phyloP scores from a whole-genome alignment of 2,329 filamentous ascomycete genomes.

The Aspergillus nomiae region DNA sequence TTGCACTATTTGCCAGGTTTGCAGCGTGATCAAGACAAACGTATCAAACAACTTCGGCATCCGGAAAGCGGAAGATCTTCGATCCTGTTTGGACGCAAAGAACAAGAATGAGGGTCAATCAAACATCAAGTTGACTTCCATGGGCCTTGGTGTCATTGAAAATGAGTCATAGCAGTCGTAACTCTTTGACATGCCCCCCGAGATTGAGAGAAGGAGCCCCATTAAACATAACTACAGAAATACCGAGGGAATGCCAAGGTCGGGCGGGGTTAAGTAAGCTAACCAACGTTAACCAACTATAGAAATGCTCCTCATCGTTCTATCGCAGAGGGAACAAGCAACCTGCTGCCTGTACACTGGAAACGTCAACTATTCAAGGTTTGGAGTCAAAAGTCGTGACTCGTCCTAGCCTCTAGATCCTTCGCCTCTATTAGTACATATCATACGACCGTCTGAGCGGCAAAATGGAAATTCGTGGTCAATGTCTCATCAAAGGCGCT shows the following conservation, averaged over 20 bases:
- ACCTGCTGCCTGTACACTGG: not conserved
- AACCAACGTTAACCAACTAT: not conserved
- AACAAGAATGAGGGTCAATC: not conserved
- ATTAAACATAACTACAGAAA: not conserved
- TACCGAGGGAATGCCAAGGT: not conserved
- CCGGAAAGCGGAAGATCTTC: not conserved
- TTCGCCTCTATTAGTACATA: too few species aligned
- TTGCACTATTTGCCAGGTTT: not conserved
- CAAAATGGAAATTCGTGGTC: conserved; percentile 4
- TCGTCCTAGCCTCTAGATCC: too few species aligned
- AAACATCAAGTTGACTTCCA: not conserved
- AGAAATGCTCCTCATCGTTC: not conserved
- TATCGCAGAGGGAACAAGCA: not conserved
- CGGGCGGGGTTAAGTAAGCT: not conserved
- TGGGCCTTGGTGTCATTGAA: not conserved
- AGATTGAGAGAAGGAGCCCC: too few species aligned
- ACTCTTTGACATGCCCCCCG: not conserved
- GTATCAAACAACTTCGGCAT: not conserved
- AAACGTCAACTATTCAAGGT: not conserved
- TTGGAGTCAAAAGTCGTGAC: not conserved
- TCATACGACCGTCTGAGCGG: not conserved
- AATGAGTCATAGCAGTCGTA: not conserved
- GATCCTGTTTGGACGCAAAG: not conserved
- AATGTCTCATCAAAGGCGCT: conserved; percentile 12
- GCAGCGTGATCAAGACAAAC: not conserved